Conservation (phyloP, 2,329 filamentous ascomycete species). For the Elsinoe perseae region DNA sequence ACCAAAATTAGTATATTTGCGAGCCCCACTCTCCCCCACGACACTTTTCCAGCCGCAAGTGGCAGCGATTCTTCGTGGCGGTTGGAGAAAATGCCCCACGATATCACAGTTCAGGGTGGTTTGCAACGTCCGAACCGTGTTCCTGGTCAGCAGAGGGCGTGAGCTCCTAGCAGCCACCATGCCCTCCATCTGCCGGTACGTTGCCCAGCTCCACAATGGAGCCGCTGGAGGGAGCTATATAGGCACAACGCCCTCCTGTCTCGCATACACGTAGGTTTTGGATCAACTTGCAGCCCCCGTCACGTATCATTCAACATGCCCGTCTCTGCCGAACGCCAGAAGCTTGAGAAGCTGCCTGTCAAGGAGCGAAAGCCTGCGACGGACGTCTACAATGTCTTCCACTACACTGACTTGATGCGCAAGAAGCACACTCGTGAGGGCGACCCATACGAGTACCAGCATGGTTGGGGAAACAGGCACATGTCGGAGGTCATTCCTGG, state of each 20-base stretch:
- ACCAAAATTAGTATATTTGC: neutral
- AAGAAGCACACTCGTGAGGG: constrained; percentile 33
- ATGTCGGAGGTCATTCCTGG: constrained; percentile 38
- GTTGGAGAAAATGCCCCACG: constrained; percentile 5
- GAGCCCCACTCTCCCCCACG: neutral
- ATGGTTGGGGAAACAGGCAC: constrained; percentile 34
- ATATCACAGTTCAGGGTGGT: neutral
- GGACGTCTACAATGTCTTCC: constrained; percentile 33
- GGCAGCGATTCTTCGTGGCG: neutral
- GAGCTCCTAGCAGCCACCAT: neutral
- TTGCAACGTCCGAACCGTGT: constrained; percentile 11
- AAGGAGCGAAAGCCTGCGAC: constrained; percentile 28
- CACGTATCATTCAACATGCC: constrained; percentile 9
- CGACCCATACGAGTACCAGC: constrained; percentile 34
- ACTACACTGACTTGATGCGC: constrained; percentile 33
- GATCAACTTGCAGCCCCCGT: neutral
- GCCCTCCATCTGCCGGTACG: constrained; percentile 4
- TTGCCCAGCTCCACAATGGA: constrained; percentile 10
- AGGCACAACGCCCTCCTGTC: neutral
- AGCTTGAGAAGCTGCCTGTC: constrained; percentile 13
- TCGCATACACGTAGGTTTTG: neutral
- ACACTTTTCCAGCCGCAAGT: neutral
- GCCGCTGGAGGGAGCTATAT: constrained; percentile 3
- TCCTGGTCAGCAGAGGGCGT: neutral
- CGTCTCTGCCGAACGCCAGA: constrained; percentile 9